Evolutionary conservation across 2,329 filamentous ascomycete genomes (phyloP), one percentile per base, ranked within the genome.

Genomic region (Aspergillus aculeatus): DNA sequence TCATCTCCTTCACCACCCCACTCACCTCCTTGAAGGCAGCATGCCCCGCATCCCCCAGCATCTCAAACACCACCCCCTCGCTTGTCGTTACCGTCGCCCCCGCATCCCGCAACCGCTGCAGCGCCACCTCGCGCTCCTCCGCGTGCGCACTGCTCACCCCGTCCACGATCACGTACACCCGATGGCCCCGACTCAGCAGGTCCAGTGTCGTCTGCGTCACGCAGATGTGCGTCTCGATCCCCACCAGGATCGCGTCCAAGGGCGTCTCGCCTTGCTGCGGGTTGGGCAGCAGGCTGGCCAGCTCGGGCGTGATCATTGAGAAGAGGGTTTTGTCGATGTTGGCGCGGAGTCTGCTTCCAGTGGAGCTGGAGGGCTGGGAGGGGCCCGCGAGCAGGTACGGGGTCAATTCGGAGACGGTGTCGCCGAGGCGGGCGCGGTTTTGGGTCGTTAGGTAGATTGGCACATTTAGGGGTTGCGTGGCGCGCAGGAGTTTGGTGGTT

Each of bases 141-240:
- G 81, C 79, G 78, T 97, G 96, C 74, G 90, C 92, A 77, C 89
- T 94, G 71, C 89, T 93, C 47, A 98, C 93, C 32, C 87, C 94
- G 75, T 98, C 94, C 55, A 92, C 91, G 32, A 97, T 81, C 44
- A 98, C 81, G 75, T 96, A 96, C 6, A 97, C 94, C 56, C 82
- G 81, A 75, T 96, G 91, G 0, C 92, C 92, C 1, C 83, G 82
- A 23, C 81, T 80, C 48, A 95, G 79, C 52, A 96, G 79, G 78
- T 97, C 94, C 47, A 97, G 82, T 16, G 91, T 86, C 47, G 94
- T 97, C 82, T 98, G 94, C 62, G 91, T 93, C 31, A 98, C 87
- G 81, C 94, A 98, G 73, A 98, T 95, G 78, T 98, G 94, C 47
- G 86, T 86, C 78, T 98, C 94, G 72, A 98, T 96, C 41, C 94